Conservation (phyloP, 2,329 filamentous ascomycete species). For the Fusarium papillatum region DNA sequence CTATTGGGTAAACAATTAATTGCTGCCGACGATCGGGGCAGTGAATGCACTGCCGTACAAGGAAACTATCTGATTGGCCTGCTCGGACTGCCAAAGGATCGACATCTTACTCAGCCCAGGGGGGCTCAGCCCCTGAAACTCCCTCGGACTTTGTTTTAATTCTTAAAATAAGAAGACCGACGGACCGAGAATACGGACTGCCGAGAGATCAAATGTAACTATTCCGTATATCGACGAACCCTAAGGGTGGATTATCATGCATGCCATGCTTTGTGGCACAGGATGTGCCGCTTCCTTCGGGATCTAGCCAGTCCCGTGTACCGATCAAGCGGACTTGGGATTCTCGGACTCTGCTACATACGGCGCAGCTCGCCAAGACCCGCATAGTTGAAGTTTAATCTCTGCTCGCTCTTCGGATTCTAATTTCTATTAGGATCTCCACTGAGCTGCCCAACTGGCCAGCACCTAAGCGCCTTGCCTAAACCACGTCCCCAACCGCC, state of each 20-base stretch:
- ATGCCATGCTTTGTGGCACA: background rate
- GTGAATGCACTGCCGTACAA: background rate
- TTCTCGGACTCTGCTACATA: background rate
- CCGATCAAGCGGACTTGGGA: background rate
- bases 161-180: background rate
- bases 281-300: background rate
- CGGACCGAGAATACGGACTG: background rate
- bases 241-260: background rate
- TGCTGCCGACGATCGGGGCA: background rate
- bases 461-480: background rate
- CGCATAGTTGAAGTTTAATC: background rate
- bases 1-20: background rate
- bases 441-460: background rate
- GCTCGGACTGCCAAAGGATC: background rate
- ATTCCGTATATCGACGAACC: background rate
- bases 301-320: too few species aligned
- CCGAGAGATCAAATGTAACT: background rate
- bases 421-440: background rate
- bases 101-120: background rate
- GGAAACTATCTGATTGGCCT: background rate
- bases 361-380: background rate
- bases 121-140: background rate
- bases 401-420: background rate
- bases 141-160: background rate
- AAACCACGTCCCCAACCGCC: background rate